Percentiles rank a stretch among this genome's conserved stretches.
Conservation (phyloP, 1,284 basidiomycete species). For the Ganoderma resinaceum region DNA sequence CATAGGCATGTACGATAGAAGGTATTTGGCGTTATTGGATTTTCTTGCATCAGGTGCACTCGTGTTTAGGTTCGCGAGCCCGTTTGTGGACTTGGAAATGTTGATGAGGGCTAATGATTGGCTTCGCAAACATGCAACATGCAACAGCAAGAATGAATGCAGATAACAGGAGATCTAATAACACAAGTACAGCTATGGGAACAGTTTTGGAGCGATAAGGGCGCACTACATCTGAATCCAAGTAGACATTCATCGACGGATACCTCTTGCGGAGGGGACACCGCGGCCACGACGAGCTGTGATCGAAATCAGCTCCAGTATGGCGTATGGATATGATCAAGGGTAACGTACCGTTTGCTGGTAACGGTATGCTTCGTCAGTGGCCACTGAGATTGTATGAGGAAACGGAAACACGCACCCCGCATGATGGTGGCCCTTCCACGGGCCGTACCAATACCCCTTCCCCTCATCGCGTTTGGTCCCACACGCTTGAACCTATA, state of each 20-base stretch:
- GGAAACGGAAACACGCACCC: slow-evolving; percentile 55
- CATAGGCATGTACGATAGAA: slow-evolving; percentile 26
- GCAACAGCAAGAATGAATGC: not conserved
- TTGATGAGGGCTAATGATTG: not conserved
- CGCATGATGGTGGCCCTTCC: slow-evolving; percentile 97
- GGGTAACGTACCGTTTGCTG: slow-evolving; percentile 67
- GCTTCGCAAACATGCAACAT: not conserved
- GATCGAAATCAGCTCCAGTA: slow-evolving; percentile 25
- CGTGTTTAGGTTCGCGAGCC: not conserved
- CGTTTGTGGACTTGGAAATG: not conserved
- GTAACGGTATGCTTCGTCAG: slow-evolving; percentile 26
- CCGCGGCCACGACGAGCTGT: slow-evolving; percentile 86
- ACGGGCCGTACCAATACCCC: slow-evolving; percentile 98
- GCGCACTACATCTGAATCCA: slow-evolving; percentile 23
- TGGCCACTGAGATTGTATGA: slow-evolving; percentile 26
- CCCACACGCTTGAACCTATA: slow-evolving; percentile 97
- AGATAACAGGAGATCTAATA: slow-evolving; percentile 29
- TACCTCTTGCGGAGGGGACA: slow-evolving; percentile 75
- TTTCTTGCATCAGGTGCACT: not conserved
- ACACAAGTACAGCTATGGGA: slow-evolving; percentile 37
- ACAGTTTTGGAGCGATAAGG: slow-evolving; percentile 31
- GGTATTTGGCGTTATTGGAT: slow-evolving; percentile 5
- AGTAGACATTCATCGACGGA: slow-evolving; percentile 64
- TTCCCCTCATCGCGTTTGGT: slow-evolving; percentile 97
- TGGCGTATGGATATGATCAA: slow-evolving; percentile 5